Conservation (phyloP, 768 basidiomycete species). For the Phanerochaete carnosa region DNA sequence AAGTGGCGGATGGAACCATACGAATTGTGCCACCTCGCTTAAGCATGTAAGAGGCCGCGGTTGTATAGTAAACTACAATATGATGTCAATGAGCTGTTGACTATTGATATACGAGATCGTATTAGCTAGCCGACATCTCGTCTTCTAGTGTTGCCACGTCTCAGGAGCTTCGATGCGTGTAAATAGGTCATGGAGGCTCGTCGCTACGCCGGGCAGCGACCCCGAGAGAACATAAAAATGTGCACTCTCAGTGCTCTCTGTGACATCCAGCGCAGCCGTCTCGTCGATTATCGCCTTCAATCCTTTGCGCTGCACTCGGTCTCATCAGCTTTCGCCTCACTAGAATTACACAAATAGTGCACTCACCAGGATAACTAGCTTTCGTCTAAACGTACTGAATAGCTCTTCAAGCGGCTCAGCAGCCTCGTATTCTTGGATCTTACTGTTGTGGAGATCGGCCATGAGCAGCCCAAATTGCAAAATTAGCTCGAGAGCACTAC, state of each 20-base stretch:
- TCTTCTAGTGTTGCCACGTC: not conserved
- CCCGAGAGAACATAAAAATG: slow-evolving; percentile 10
- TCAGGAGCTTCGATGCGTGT: slow-evolving; percentile 39
- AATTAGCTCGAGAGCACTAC: slow-evolving; percentile 58
- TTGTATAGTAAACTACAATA: too few species aligned
- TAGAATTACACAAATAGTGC: not conserved
- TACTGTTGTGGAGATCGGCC: slow-evolving; percentile 52
- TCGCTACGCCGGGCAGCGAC: slow-evolving; percentile 33
- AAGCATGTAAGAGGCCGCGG: not conserved
- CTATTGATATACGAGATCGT: too few species aligned
- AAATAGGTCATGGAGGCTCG: slow-evolving; percentile 53
- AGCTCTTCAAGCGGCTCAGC: slow-evolving; percentile 52
- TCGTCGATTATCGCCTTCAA: slow-evolving; percentile 59
- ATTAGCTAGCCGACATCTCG: too few species aligned
- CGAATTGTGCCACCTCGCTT: not conserved
- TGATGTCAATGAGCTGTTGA: too few species aligned
- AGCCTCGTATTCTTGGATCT: slow-evolving; percentile 65
- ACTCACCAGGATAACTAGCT: slow-evolving; percentile 58
- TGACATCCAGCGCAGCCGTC: slow-evolving; percentile 20
- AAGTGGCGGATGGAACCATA: slow-evolving; percentile 14
- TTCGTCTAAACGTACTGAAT: slow-evolving; percentile 48
- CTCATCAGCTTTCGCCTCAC: slow-evolving; percentile 1
- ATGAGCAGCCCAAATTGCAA: slow-evolving; percentile 66
- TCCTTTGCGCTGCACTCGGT: slow-evolving; percentile 43
- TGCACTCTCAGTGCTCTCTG: slow-evolving; percentile 15